Base-by-base conservation (phyloP, 352 stramenopile genomes). In the Phytophthora capsici region DNA sequence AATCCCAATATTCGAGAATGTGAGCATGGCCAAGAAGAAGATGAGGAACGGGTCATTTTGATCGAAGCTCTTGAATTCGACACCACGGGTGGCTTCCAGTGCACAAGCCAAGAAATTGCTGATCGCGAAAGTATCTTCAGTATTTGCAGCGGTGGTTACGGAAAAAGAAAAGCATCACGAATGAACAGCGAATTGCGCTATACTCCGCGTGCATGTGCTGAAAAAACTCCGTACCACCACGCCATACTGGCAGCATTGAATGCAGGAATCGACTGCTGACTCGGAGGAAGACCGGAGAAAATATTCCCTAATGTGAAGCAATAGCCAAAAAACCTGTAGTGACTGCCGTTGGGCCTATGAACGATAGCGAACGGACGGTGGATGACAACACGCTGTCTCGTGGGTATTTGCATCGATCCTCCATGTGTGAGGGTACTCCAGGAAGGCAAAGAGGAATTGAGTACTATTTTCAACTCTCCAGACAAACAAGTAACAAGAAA, bases 141-240 rank as follows among this genome's bases (percentile, higher is more conserved):
- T 14, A 34, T 34, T 34, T 34, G 28, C 28, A 34, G 28, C 8
- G 28, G 28, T 82, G 66, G 37, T 75, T 49, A 23, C 64, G 57
- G 17, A 70, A 79, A 20, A 79, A 57, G 23, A 75, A 67, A 1
- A 74, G 17, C 22, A 83, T 73, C n/a, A 57, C 60, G 36, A 63
- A 75, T 2, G 71, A 81, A 44, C 71, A 83, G n/a, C 71, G 63
- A 43, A 86, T 76, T 6, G 71, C 71, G 6, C 82, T 46, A 30
- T 82, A 86, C 34, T 86, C 77, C 19, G 68, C 71, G 50, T 78
- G 80, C 74, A 83, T 83, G 52, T 80, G 14, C 10, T 20, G 59
- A 53, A 38, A 67, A 67, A n/a, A 61, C 25, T 2, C 44, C 59
- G 17, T 44, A 52, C 17, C 50, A 67, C 50, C 50, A 61, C 9